These are phyloP conservation scores for Malania oleifera DNA, from an alignment of 164 flowering plant species.

Conservation along the genomic window DNA sequence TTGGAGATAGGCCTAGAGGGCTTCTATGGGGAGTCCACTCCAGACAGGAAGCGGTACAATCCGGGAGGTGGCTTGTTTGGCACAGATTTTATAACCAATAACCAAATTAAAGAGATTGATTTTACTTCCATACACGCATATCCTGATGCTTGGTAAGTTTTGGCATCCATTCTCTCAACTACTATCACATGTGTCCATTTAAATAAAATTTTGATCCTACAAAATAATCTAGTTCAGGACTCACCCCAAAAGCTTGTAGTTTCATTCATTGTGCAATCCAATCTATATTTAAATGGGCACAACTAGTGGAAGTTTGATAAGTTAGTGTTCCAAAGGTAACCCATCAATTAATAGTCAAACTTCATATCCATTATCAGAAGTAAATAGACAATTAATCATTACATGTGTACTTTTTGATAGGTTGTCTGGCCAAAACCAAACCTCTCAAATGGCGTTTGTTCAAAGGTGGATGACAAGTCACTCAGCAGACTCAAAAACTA, in stretches of 20 bases:
- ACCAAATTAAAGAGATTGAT: slow-evolving; percentile 35
- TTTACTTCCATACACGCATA: slow-evolving; percentile 40
- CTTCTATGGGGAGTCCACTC: slow-evolving; percentile 40
- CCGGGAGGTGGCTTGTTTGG: slow-evolving; percentile 36
- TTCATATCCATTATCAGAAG: too few relatives aligned
- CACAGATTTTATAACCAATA: slow-evolving; percentile 40
- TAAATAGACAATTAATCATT: too few relatives aligned
- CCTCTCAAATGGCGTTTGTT: slow-evolving; percentile 18
- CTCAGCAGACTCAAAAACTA: slow-evolving; percentile 17
- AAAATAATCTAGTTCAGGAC: too few relatives aligned
- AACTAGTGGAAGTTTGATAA: too few relatives aligned
- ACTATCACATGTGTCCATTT: not conserved
- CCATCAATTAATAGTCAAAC: too few relatives aligned
- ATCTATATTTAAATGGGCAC: too few relatives aligned
- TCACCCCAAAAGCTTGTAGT: too few relatives aligned
- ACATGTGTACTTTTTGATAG: slow-evolving; percentile 9
- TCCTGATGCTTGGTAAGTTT: slow-evolving; percentile 36
- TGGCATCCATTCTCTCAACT: too few relatives aligned
- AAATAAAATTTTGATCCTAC: too few relatives aligned
- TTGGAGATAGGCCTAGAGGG: slow-evolving; percentile 48
- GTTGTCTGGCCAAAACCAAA: slow-evolving; percentile 23
- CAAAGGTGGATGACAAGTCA: slow-evolving; percentile 29
- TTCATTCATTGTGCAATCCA: too few relatives aligned
- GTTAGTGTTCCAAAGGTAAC: too few relatives aligned
- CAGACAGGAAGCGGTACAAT: slow-evolving; percentile 32